Conservation (phyloP, 495 filamentous ascomycete species). For the Parmelia sp. region DNA sequence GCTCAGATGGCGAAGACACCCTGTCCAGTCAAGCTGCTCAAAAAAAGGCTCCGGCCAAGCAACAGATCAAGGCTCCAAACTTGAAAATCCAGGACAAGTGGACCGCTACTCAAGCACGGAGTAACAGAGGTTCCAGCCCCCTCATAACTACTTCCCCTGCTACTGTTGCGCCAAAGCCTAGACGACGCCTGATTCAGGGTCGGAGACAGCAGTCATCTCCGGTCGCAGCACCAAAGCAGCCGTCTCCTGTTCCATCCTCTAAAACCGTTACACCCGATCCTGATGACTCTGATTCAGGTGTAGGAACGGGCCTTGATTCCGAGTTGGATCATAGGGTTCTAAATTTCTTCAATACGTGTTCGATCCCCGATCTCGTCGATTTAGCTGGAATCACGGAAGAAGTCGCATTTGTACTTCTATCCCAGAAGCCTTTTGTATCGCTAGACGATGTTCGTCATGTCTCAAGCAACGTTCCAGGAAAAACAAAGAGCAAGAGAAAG, state of each 20-base stretch:
- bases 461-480: conserved; percentile 33
- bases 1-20: conserved; percentile 27
- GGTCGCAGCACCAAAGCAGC: conserved; percentile 36
- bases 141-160: not conserved
- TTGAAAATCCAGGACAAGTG: conserved; percentile 58
- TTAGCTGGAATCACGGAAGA: conserved; percentile 65
- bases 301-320: conserved; percentile 37
- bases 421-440: conserved; percentile 59
- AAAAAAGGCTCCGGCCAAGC: conserved; percentile 41
- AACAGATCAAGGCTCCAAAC: conserved; percentile 52
- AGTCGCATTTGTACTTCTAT: conserved; percentile 57
- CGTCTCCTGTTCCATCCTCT: conserved; percentile 24
- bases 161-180: conserved; percentile 36
- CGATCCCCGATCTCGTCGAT: conserved; percentile 63
- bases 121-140: conserved; percentile 28
- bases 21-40: not conserved
- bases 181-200: conserved; percentile 54
- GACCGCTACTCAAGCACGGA: conserved; percentile 38
- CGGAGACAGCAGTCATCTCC: conserved; percentile 44
- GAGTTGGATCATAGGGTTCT: conserved; percentile 56
- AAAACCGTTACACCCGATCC: conserved; percentile 30
- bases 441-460: conserved; percentile 60
- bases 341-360: conserved; percentile 77
- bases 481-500: conserved; percentile 39
- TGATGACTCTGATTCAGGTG: conserved; percentile 54